Evolutionary conservation across 2,329 filamentous ascomycete species (phyloP).

Genomic region (Talaromyces sp.): DNA sequence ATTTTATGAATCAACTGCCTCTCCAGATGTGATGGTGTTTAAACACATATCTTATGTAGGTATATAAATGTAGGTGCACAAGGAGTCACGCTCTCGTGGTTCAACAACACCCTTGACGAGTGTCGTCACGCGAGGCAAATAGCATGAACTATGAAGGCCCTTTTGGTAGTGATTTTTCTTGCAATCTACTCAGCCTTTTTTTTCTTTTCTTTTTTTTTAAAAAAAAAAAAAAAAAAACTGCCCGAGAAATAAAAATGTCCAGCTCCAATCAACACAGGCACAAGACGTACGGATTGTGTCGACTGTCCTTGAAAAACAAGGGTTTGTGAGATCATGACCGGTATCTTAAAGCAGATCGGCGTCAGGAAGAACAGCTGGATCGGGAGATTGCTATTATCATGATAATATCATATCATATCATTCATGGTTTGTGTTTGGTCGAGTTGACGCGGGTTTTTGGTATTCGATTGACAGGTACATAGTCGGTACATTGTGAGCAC

Average conservation of each 20-base stretch:
- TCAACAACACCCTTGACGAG: conserved; percentile 13
- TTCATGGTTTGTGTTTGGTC: background rate
- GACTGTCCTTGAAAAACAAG: conserved; percentile 7
- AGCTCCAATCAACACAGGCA: conserved; percentile 38
- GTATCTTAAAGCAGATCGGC: background rate
- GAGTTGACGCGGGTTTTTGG: background rate
- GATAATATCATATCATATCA: background rate
- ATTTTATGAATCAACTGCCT: no score
- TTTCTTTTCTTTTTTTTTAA: no score
- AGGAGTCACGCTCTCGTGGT: conserved; percentile 43
- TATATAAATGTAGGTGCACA: conserved; percentile 36
- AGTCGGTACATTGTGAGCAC: no score
- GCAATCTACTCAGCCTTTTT: conserved; percentile 23
- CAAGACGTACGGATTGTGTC: conserved; percentile 31
- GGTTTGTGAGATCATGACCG: background rate
- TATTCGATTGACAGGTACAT: background rate
- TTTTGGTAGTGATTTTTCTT: conserved; percentile 20
- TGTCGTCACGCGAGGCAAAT: conserved; percentile 20
- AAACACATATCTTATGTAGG: no score
- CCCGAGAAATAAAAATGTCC: conserved; percentile 13
- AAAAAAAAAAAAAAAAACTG: conserved; percentile 7
- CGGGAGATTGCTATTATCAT: background rate
- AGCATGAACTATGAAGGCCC: conserved; percentile 44
- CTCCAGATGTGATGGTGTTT: no score
- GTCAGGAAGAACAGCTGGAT: conserved; percentile 10